Conservation (phyloP, 75 land plant genomes). For the Adiantum capillusveneris region DNA sequence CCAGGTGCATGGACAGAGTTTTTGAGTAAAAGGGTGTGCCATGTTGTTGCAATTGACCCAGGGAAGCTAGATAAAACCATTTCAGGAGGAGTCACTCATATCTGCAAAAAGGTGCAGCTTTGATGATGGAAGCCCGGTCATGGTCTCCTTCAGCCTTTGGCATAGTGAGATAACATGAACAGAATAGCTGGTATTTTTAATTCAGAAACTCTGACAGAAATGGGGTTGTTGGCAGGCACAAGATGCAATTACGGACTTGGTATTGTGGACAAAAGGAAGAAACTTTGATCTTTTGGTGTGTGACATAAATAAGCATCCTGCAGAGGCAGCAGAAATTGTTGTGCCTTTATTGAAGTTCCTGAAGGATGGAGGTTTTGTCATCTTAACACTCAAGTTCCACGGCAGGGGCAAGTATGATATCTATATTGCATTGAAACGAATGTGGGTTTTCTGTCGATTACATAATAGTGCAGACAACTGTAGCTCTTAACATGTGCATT, state of each 20-base stretch:
- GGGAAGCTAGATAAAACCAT: slow-evolving; percentile 7
- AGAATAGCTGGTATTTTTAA: no score
- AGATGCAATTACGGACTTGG: slow-evolving; percentile 10
- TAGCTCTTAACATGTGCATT: no score
- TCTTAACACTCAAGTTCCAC: slow-evolving; percentile 22
- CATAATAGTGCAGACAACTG: no score
- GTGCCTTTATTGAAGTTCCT: slow-evolving; percentile 11
- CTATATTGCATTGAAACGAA: no score
- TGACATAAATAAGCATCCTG: slow-evolving; percentile 23
- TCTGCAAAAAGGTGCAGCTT: slow-evolving; percentile 15
- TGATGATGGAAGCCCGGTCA: no score
- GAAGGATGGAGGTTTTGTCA: slow-evolving; percentile 13
- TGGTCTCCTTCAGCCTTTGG: no score
- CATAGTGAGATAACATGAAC: no score
- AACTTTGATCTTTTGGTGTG: slow-evolving; percentile 21
- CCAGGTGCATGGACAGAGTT: slow-evolving; percentile 24
- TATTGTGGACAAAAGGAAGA: slow-evolving; percentile 10
- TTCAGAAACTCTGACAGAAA: neutral
- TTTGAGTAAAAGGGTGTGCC: slow-evolving; percentile 7
- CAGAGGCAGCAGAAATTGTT: slow-evolving; percentile 18
- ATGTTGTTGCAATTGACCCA: slow-evolving; percentile 19
- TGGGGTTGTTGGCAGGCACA: slow-evolving; percentile 10
- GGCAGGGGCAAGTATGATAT: slow-evolving; percentile 21
- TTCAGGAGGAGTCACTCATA: slow-evolving; percentile 13
- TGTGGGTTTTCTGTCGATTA: no score